These are phyloP conservation scores for Cetradonia linearis DNA, from an alignment of 495 filamentous ascomycete species.

Conservation along the genomic window DNA sequence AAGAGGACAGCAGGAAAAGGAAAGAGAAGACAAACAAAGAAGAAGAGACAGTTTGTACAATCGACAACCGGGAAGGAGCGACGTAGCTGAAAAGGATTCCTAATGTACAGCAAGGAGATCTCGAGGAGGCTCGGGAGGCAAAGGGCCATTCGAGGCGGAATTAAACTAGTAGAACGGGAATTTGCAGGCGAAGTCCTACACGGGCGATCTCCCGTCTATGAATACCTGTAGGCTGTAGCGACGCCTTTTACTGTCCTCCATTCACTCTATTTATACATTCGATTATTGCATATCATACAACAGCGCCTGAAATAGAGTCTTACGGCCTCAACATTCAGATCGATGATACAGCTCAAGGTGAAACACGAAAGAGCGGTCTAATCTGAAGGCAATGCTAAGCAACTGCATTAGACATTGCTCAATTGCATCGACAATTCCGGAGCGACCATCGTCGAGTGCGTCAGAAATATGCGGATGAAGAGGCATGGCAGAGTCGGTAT, in stretches of 20 bases:
- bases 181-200: conserved; percentile 1
- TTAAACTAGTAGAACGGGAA: conserved; percentile 5
- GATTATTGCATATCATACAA: background rate
- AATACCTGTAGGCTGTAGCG: background rate
- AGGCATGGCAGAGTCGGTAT: conserved; percentile 80
- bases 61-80: conserved; percentile 11
- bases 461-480: conserved; percentile 84
- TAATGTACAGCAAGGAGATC: conserved; percentile 6
- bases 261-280: background rate
- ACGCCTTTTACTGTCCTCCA: background rate
- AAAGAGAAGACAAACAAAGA: background rate
- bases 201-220: conserved; percentile 18
- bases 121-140: conserved; percentile 10
- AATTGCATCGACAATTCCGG: conserved; percentile 99
- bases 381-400: background rate
- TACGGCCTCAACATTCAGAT: conserved; percentile 35
- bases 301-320: conserved; percentile 10
- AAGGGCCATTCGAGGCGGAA: conserved; percentile 11
- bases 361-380: background rate
- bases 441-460: conserved; percentile 94
- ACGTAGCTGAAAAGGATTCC: conserved; percentile 14
- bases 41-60: background rate
- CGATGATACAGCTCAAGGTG: conserved; percentile 99
- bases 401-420: conserved; percentile 69
- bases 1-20: background rate